phyloP scores from a whole-genome alignment of 192 early-diverging fungal species.

The Gamsiella multidivaricata region DNA sequence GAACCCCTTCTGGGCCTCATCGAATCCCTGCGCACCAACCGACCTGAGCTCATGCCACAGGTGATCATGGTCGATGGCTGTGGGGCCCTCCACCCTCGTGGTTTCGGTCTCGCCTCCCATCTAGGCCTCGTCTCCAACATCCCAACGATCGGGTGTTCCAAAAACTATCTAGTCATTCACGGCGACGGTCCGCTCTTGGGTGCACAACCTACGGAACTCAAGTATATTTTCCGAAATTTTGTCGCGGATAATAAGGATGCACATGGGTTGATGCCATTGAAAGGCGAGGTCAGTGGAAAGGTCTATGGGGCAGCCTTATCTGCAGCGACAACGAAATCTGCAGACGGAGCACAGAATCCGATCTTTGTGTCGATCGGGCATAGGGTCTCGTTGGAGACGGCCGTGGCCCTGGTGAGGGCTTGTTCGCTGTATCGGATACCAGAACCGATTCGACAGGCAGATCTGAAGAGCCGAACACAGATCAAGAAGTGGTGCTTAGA shows the following conservation, averaged over 20 bases:
- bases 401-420: constrained; percentile 71
- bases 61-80: constrained; percentile 90
- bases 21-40: constrained; percentile 54
- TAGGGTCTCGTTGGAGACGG: constrained; percentile 73
- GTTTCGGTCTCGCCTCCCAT: constrained; percentile 90
- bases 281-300: constrained; percentile 58
- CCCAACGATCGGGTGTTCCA: constrained; percentile 89
- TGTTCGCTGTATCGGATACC: constrained; percentile 80
- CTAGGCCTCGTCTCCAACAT: constrained; percentile 76
- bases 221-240: constrained; percentile 37
- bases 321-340: constrained; percentile 16
- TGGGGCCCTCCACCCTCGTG: constrained; percentile 86
- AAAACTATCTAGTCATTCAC: constrained; percentile 88
- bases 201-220: constrained; percentile 63
- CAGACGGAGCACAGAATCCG: constrained; percentile 66
- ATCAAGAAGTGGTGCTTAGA: constrained; percentile 54
- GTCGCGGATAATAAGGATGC: constrained; percentile 9
- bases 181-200: constrained; percentile 65
- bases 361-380: constrained; percentile 92
- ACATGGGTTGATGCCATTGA: constrained; percentile 55
- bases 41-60: constrained; percentile 76
- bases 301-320: constrained; percentile 57
- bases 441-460: constrained; percentile 93
- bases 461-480: constrained; percentile 68
- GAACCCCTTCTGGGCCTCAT: constrained; percentile 70